These are phyloP conservation scores for Pachysandra terminalis DNA, from an alignment of 164 flowering plant species.

Conservation along the genomic window DNA sequence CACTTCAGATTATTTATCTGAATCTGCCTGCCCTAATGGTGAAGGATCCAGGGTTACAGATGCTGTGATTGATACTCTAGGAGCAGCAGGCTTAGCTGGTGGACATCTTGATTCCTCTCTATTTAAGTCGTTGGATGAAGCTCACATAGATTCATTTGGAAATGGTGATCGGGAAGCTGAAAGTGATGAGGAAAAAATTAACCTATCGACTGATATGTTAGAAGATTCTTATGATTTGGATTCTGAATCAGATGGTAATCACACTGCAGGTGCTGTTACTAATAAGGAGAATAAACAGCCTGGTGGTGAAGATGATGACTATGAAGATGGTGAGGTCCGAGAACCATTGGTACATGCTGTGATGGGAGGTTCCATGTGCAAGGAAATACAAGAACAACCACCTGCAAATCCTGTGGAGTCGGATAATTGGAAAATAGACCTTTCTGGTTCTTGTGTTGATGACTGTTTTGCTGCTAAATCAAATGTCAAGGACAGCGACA, in stretches of 20 bases:
- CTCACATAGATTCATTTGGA: conserved; percentile 6
- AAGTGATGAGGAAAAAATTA: conserved; percentile 42
- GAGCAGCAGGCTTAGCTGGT: conserved; percentile 9
- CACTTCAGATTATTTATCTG: conserved; percentile 10
- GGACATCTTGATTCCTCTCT: conserved; percentile 14
- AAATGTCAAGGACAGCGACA: conserved; percentile 12
- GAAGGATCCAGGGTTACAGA: conserved; percentile 11
- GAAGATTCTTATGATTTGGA: conserved; percentile 37
- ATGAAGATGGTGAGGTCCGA: conserved; percentile 70
- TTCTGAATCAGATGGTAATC: conserved; percentile 38
- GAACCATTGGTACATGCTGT: conserved; percentile 24
- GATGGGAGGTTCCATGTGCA: conserved; percentile 15
- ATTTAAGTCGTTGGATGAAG: conserved; percentile 15
- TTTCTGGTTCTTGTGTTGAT: conserved; percentile 12
- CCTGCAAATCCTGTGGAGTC: conserved; percentile 9
- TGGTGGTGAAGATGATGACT: conserved; percentile 40
- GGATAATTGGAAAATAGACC: conserved; percentile 3
- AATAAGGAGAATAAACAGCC: conserved; percentile 13
- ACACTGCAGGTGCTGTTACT: conserved; percentile 6
- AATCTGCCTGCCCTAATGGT: conserved; percentile 15
- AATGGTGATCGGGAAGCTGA: conserved; percentile 23
- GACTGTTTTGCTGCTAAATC: conserved; percentile 5
- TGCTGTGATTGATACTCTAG: neutral
- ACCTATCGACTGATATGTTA: conserved; percentile 32
- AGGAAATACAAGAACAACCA: conserved; percentile 14